Base-by-base conservation (phyloP, 2,329 filamentous ascomycete species). In the Ascochyta rabiei region DNA sequence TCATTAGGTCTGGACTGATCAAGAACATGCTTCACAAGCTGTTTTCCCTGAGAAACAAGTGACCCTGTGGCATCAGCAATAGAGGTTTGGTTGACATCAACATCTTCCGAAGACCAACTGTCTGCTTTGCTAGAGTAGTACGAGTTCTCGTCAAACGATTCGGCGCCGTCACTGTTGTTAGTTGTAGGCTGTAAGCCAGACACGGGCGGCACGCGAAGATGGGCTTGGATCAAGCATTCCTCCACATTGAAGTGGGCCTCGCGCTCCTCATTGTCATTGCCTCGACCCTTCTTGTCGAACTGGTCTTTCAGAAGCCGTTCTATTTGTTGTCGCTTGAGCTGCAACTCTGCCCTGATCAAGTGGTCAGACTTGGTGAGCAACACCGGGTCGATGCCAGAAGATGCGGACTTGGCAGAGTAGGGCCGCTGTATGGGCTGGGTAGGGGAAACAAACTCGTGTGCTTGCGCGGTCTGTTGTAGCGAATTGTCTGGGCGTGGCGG, bases 111-210 rank as follows among this genome's bases (percentile, higher is more conserved):
- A 71, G 84, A 77, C 61, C 92, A 96, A 74, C 93, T 90, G 80
- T 93, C 88, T 60, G 84, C 84, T 79, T 89, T 90, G 77, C 93
- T 97, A 63, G 93, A 97, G 81, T 98, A 97, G 76, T 96, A 96
- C 35, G 92, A 95, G 71, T 96, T 92, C 74, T 96, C 89, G 77
- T 97, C 92, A 78, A 92, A 90, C 31, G 91, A 95, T 75, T 93
- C 90, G 82, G 83, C 89, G 70, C 84, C 82, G 74, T 86, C 86
- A 69, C 81, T 81, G 75, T 87, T 81, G 78, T 85, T 84, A 81
- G 81, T 80, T 55, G 76, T 73, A 59, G 77, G 72, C 33, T 63
- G 77, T 60, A 84, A 79, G 70, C 84, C 82, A 68, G 88, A 84
- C 64, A 87, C 81, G 51, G 86, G 86, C 74, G 88, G 86, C 71